These are phyloP conservation scores for Phialophora expanda DNA, from an alignment of 2,329 filamentous ascomycete genomes.

Conservation along the genomic window DNA sequence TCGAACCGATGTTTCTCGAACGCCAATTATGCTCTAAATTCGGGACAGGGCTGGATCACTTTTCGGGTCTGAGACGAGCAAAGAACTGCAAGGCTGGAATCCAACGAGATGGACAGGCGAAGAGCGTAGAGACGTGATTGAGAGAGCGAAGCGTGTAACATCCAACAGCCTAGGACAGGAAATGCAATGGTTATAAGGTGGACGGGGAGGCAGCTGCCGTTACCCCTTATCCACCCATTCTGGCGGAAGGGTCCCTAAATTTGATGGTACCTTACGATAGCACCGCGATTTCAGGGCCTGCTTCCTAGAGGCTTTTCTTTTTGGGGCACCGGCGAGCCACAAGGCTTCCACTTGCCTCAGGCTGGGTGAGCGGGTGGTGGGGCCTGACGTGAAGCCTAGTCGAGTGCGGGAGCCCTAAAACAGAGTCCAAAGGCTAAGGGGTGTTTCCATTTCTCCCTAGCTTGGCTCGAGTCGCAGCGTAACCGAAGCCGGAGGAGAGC, in stretches of 20 bases:
- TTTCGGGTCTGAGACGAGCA: conserved; percentile 22
- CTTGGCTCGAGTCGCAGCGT: conserved; percentile 17
- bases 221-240: conserved; percentile 29
- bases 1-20: conserved; percentile 24
- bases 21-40: conserved; percentile 18
- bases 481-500: conserved; percentile 11
- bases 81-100: conserved; percentile 24
- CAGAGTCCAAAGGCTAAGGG: conserved; percentile 14
- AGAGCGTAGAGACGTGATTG: conserved; percentile 28
- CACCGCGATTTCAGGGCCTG: conserved; percentile 27
- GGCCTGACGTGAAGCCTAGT: conserved; percentile 24
- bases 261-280: conserved; percentile 18
- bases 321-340: conserved; percentile 30
- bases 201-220: conserved; percentile 24
- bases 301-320: conserved; percentile 27
- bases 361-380: conserved; percentile 31
- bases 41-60: conserved; percentile 22
- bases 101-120: conserved; percentile 25
- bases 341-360: conserved; percentile 28
- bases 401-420: conserved; percentile 13
- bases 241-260: conserved; percentile 22
- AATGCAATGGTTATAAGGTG: conserved; percentile 27
- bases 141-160: conserved; percentile 22
- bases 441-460: conserved; percentile 13
- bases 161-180: conserved; percentile 19